Conservation (phyloP, 2,329 filamentous ascomycete species). For the Endoconidiophora laricicola region DNA sequence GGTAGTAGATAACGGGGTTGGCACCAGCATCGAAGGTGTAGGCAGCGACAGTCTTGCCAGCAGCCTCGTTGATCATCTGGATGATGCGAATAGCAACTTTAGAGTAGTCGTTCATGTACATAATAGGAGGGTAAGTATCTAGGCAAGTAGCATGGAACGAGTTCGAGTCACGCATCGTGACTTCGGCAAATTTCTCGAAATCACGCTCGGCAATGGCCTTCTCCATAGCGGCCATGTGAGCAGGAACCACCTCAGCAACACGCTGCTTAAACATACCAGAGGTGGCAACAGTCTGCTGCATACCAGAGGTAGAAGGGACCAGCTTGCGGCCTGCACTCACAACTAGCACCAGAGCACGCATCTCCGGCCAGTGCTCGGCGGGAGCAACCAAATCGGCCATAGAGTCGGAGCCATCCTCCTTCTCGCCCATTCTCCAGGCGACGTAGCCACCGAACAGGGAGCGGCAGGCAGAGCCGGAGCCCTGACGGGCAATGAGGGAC, state of each 20-base stretch:
- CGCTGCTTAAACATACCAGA: slow-evolving; percentile 73
- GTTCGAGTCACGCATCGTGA: slow-evolving; percentile 95
- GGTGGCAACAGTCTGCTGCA: slow-evolving; percentile 92
- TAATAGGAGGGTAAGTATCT: slow-evolving; percentile 93
- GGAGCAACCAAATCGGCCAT: slow-evolving; percentile 77
- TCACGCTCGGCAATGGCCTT: slow-evolving; percentile 60
- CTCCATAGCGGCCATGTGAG: slow-evolving; percentile 72
- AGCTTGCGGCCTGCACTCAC: slow-evolving; percentile 91
- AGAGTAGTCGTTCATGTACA: slow-evolving; percentile 93
- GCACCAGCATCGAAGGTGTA: slow-evolving; percentile 97
- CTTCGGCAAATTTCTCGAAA: slow-evolving; percentile 71
- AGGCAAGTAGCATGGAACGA: slow-evolving; percentile 90
- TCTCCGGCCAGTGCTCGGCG: slow-evolving; percentile 82
- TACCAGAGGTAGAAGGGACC: slow-evolving; percentile 78
- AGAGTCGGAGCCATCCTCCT: slow-evolving; percentile 69
- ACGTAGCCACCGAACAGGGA: slow-evolving; percentile 92
- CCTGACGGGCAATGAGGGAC: slow-evolving; percentile 77
- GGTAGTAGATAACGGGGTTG: slow-evolving; percentile 92
- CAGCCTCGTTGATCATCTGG: slow-evolving; percentile 69
- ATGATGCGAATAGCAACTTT: slow-evolving; percentile 75
- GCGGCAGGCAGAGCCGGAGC: slow-evolving; percentile 85
- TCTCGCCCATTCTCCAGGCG: slow-evolving; percentile 71
- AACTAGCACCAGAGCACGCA: slow-evolving; percentile 84
- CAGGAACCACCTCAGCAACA: slow-evolving; percentile 60
- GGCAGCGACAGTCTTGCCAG: slow-evolving; percentile 66